phyloP scores from a whole-genome alignment of 1,139 yeast species.

The Suhomyces bokatorum region DNA sequence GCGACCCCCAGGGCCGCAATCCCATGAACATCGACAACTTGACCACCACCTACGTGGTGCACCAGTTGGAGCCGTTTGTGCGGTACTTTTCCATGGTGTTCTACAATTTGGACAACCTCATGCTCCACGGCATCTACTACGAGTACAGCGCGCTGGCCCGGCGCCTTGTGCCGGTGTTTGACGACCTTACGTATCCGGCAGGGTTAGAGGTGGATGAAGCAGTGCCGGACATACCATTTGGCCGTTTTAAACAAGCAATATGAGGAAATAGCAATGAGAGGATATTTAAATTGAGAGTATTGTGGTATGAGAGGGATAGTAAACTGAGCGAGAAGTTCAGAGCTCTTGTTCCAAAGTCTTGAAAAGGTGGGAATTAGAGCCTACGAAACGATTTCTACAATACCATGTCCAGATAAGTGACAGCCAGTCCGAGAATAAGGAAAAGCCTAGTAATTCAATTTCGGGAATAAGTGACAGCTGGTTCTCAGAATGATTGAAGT shows the following conservation, averaged over 20 bases:
- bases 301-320: no score
- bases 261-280: no score
- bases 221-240: conserved; percentile 12
- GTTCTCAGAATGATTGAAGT: no score
- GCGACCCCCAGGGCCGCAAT: conserved; percentile 28
- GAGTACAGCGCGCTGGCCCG: conserved; percentile 16
- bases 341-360: no score
- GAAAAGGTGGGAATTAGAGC: no score
- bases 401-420: no score
- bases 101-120: conserved; percentile 28
- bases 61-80: conserved; percentile 37
- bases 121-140: conserved; percentile 43
- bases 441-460: no score
- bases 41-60: conserved; percentile 38
- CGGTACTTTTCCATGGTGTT: conserved; percentile 29
- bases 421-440: no score
- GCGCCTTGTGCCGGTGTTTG: conserved; percentile 31
- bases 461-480: no score
- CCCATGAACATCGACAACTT: conserved; percentile 34
- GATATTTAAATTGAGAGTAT: no score
- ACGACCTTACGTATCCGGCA: conserved; percentile 29
- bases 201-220: conserved; percentile 17
- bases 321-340: no score
- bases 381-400: no score
- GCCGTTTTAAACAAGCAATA: background rate